A percentile compares a stretch with the other conserved stretches of the same genome.
Evolutionary conservation across 2,329 filamentous ascomycete species (phyloP).

Genomic region (Fusarium stilboides): DNA sequence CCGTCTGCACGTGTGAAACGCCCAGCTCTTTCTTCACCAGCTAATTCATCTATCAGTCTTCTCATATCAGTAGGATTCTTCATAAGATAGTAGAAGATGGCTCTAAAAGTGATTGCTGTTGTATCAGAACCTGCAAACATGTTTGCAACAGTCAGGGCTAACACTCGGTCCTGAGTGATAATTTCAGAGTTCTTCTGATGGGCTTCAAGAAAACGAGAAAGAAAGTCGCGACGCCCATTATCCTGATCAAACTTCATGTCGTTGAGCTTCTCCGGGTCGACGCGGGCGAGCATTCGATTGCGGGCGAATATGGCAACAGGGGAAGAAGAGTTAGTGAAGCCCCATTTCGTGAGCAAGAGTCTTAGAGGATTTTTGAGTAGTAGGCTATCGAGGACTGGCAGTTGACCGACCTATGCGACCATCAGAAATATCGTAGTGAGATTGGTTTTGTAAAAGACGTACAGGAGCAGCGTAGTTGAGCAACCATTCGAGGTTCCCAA

Average conservation of each 20-base stretch:
- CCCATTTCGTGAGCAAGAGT: not conserved
- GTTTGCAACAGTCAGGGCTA: slow-evolving; percentile 31
- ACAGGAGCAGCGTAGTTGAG: slow-evolving; percentile 37
- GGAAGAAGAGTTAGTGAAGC: slow-evolving; percentile 5
- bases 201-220: slow-evolving; percentile 32
- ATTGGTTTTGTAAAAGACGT: fast-evolving
- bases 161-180: slow-evolving; percentile 24
- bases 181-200: slow-evolving; percentile 27
- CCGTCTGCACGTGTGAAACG: slow-evolving; percentile 64
- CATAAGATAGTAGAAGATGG: slow-evolving; percentile 35
- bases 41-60: slow-evolving; percentile 73
- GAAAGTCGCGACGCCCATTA: slow-evolving; percentile 7
- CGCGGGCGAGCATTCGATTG: not conserved
- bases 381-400: slow-evolving; percentile 10
- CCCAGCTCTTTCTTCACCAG: slow-evolving; percentile 68
- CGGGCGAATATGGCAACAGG: not conserved
- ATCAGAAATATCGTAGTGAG: not conserved
- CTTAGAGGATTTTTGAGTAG: slow-evolving; percentile 17
- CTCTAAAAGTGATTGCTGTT: slow-evolving; percentile 31
- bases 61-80: slow-evolving; percentile 54
- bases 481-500: slow-evolving; percentile 33
- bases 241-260: slow-evolving; percentile 5
- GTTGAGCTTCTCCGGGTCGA: not conserved
- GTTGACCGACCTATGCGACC: slow-evolving; percentile 1
- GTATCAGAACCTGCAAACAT: slow-evolving; percentile 44